Conservation (phyloP, 2,329 filamentous ascomycete genomes). For the Monilinia fructigena region DNA sequence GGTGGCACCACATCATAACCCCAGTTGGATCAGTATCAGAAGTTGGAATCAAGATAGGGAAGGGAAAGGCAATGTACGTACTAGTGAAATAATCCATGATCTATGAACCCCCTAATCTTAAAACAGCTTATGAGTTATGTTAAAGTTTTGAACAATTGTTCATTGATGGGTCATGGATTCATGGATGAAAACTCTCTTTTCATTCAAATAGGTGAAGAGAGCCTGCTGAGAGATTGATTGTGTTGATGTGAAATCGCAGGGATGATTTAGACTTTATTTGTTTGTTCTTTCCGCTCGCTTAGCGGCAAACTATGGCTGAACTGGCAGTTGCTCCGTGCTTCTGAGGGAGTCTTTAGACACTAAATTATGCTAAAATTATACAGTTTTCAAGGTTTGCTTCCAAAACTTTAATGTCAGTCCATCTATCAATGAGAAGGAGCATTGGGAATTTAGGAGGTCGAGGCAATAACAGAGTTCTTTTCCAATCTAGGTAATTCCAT, state of each 20-base stretch:
- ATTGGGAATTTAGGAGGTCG: not conserved
- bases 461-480: conserved; percentile 3
- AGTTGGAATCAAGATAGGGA: not conserved
- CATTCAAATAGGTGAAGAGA: not conserved
- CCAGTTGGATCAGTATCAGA: not conserved
- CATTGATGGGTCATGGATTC: conserved; percentile 5
- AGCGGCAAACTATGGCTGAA: conserved; percentile 17
- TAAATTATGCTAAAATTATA: conserved; percentile 16
- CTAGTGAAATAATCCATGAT: not conserved
- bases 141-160: conserved; percentile 10
- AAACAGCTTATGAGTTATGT: conserved; percentile 12
- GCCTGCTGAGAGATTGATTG: conserved; percentile 1
- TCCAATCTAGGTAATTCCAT: not conserved
- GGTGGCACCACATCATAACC: conserved; percentile 1
- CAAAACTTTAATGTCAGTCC: not conserved
- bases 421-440: not conserved
- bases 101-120: conserved; percentile 19
- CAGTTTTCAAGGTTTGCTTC: not conserved
- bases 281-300: conserved; percentile 11
- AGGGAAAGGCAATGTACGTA: not conserved
- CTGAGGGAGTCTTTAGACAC: not conserved
- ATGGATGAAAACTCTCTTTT: conserved; percentile 15
- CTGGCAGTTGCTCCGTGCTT: conserved; percentile 18
- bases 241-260: conserved; percentile 19
- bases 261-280: conserved; percentile 18